Base-by-base conservation (phyloP, 495 filamentous ascomycete genomes). In the Barbatosphaeria neglecta region DNA sequence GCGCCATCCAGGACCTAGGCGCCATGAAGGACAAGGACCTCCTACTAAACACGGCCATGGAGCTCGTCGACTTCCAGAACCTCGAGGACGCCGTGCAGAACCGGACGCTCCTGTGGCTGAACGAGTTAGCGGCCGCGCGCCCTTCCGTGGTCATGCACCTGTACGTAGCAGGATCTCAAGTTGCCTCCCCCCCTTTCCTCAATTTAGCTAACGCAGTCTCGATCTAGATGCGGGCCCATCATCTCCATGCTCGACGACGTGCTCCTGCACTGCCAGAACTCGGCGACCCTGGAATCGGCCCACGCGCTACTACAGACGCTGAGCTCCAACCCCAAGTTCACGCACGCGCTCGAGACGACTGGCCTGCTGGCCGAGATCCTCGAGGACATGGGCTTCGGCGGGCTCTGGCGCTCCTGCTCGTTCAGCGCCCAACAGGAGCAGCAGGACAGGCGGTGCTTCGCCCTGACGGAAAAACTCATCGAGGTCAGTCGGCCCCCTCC, bases 381-480 rank as follows among this genome's bases (percentile, higher is more conserved):
- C 17, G 71, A 76, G 27, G 71, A 72, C 10, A 74, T 74, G 63
- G 75, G 75, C n/a, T 77, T 80, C 45, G 67, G 65, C 5, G 76
- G 76, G 3, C 52, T 80, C 15, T 78, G 72, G 70, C 63, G 67
- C 8, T 66, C 64, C 10, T 69, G 66, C 44, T 70, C 70, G 16
- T 72, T 75, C 19, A 65, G 62, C 22, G 47, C 64, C 11, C 48
- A 56, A 18, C 66, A 68, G 45, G 69, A 73, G 27, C 67, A 67
- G 22, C 67, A 67, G 22, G 69, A 75, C 18, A 72, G 67, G 48
- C 63, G 68, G 49, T 72, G 71, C 47, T 68, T 73, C 45, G 61
- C 61, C 33, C 56, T 78, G 39, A 78, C 73, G 9, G 76, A 77
- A 57, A 74, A 73, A 57, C 60, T 80, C 39, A 80, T 78, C 50